Evolutionary conservation across 129 eudicot genomes (phyloP).

Genomic region (Centella asiatica): DNA sequence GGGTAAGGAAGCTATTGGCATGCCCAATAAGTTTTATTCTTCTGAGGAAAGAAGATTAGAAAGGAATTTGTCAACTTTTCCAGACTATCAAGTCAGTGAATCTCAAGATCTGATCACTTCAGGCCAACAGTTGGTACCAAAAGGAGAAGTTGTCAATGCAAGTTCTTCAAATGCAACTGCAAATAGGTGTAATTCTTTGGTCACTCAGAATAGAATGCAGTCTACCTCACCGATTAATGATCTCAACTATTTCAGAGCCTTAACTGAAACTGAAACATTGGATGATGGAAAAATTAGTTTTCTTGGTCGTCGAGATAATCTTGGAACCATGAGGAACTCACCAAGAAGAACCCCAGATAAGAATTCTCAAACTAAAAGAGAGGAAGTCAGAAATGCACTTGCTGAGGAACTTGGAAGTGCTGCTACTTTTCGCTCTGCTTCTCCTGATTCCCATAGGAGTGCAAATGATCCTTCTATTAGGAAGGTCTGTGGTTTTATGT

Average conservation of each 20-base stretch:
- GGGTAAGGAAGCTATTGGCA: conserved; percentile 12
- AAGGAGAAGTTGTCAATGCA: conserved; percentile 12
- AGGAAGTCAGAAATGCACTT: conserved; percentile 11
- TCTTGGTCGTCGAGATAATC: conserved; percentile 11
- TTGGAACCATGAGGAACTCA: conserved; percentile 7
- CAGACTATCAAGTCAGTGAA: conserved; percentile 19
- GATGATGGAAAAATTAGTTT: conserved; percentile 11
- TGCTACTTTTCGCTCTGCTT: conserved; percentile 15
- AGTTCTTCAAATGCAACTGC: conserved; percentile 2
- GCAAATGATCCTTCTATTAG: conserved; percentile 23
- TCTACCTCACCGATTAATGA: conserved; percentile 22
- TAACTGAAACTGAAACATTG: conserved; percentile 15
- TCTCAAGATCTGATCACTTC: conserved; percentile 16
- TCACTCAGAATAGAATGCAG: conserved; percentile 13
- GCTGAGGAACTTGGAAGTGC: conserved; percentile 8
- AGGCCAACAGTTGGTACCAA: conserved; percentile 12
- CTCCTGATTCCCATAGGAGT: conserved; percentile 17
- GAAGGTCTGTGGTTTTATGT: conserved; percentile 31
- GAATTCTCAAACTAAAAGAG: conserved; percentile 8
- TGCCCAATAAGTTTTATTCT: conserved; percentile 19
- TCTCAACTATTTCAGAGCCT: conserved; percentile 3
- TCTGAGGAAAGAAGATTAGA: conserved; percentile 23
- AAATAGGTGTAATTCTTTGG: conserved; percentile 15
- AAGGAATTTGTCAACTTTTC: conserved; percentile 17
- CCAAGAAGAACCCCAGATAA: conserved; percentile 12